phyloP scores from a whole-genome alignment of 441 rosid species.

The Adansonia madagascariensis region DNA sequence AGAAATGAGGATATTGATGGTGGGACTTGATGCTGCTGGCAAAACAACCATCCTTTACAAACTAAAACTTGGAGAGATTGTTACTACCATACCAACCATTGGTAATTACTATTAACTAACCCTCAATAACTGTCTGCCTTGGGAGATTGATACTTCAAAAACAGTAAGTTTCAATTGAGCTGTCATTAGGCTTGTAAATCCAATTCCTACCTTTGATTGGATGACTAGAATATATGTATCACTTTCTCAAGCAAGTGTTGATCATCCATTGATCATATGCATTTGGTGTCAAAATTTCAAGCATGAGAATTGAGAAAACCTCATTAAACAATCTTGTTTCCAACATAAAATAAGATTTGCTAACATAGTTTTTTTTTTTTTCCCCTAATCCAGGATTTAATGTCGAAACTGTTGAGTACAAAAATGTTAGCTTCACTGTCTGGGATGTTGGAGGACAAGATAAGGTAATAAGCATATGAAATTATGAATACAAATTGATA shows the following conservation, averaged over 20 bases:
- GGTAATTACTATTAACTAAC: constrained; percentile 30
- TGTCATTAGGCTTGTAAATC: background rate
- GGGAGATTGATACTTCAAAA: background rate
- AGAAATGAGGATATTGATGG: constrained; percentile 77
- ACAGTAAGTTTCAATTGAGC: constrained; percentile 1
- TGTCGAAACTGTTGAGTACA: constrained; percentile 67
- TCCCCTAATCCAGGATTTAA: constrained; percentile 48
- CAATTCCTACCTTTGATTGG: background rate
- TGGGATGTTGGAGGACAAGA: constrained; percentile 76
- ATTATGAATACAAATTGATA: background rate
- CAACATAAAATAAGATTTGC: background rate
- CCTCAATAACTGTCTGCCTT: background rate
- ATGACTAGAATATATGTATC: background rate
- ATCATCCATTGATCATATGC: background rate
- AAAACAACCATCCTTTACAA: constrained; percentile 72
- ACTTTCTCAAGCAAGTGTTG: background rate
- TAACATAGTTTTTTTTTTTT: background rate
- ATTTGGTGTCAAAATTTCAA: background rate
- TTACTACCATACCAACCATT: constrained; percentile 67
- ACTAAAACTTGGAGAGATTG: constrained; percentile 65
- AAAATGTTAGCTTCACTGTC: constrained; percentile 68
- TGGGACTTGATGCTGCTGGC: constrained; percentile 70
- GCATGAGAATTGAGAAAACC: background rate
- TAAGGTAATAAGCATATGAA: constrained; percentile 42
- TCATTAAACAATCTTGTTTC: background rate